Evolutionary conservation across 2,329 filamentous ascomycete species (phyloP).

Genomic region (Xylariaceae sp.): DNA sequence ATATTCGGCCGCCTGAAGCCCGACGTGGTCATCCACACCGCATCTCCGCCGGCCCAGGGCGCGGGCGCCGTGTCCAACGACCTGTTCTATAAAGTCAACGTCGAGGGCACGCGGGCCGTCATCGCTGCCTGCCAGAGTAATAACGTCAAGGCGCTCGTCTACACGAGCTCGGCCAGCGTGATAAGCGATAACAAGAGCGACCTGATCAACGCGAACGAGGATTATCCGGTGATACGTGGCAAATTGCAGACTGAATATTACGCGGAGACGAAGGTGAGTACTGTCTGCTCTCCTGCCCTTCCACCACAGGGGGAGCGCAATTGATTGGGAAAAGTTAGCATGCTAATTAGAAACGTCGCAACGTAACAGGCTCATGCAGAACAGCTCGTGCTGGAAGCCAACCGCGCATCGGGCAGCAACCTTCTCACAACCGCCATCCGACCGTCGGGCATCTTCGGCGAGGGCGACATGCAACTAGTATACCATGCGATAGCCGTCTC

Average conservation of each 20-base stretch:
- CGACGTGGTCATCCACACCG: conserved; percentile 86
- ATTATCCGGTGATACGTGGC: conserved; percentile 69
- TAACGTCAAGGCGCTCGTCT: conserved; percentile 77
- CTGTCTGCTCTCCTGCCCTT: not conserved
- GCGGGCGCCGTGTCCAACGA: conserved; percentile 48
- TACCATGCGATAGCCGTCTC: conserved; percentile 69
- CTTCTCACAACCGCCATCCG: conserved; percentile 78
- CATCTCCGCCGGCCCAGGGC: conserved; percentile 60
- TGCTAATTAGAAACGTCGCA: conserved; percentile 12
- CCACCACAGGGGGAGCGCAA: not conserved
- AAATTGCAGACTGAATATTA: conserved; percentile 73
- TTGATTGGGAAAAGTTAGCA: not conserved
- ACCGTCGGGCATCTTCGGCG: conserved; percentile 84
- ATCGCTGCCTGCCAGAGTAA: conserved; percentile 65
- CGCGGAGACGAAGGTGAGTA: conserved; percentile 75
- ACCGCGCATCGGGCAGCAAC: conserved; percentile 47
- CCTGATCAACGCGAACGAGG: conserved; percentile 79
- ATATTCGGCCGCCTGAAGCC: conserved; percentile 64
- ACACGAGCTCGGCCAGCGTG: conserved; percentile 85
- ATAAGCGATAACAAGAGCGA: conserved; percentile 76
- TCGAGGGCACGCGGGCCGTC: conserved; percentile 75
- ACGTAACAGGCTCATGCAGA: conserved; percentile 64
- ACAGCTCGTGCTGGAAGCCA: conserved; percentile 70
- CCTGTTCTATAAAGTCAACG: conserved; percentile 76
- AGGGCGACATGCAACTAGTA: conserved; percentile 74